phyloP scores from a whole-genome alignment of 78 protist genomes.

The Dictyostelium firmibasis region DNA sequence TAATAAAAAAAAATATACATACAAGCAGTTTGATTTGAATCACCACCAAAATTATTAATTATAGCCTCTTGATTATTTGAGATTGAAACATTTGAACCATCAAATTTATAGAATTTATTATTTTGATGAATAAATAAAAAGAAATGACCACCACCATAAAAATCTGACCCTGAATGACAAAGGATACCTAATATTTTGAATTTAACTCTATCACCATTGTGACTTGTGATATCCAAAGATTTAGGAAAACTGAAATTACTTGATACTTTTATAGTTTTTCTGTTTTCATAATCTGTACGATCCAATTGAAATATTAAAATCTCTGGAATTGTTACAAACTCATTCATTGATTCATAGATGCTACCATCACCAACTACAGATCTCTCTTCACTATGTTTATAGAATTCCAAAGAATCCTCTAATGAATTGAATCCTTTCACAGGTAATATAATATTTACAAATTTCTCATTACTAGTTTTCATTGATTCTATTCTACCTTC shows the following conservation, averaged over 20 bases:
- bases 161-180: constrained; percentile 31
- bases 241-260: constrained; percentile 49
- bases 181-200: background rate
- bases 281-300: constrained; percentile 37
- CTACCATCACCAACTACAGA: background rate
- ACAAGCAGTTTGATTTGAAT: constrained; percentile 14
- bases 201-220: background rate
- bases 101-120: constrained; percentile 53
- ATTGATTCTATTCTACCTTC: background rate
- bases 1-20: background rate
- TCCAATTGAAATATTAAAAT: constrained; percentile 54
- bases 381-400: constrained; percentile 7
- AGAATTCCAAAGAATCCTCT: constrained; percentile 26
- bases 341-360: constrained; percentile 18
- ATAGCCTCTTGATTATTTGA: constrained; percentile 42
- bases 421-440: constrained; percentile 36
- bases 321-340: constrained; percentile 7
- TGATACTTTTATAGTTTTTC: constrained; percentile 34
- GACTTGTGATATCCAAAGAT: background rate
- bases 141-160: constrained; percentile 51
- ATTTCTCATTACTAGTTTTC: constrained; percentile 21
- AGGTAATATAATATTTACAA: constrained; percentile 49
- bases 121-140: constrained; percentile 3
- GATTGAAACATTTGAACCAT: constrained; percentile 44
- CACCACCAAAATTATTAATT: constrained; percentile 54